phyloP scores from a whole-genome alignment of 805 yeast genomes.

The Suhomyces faveliae region DNA sequence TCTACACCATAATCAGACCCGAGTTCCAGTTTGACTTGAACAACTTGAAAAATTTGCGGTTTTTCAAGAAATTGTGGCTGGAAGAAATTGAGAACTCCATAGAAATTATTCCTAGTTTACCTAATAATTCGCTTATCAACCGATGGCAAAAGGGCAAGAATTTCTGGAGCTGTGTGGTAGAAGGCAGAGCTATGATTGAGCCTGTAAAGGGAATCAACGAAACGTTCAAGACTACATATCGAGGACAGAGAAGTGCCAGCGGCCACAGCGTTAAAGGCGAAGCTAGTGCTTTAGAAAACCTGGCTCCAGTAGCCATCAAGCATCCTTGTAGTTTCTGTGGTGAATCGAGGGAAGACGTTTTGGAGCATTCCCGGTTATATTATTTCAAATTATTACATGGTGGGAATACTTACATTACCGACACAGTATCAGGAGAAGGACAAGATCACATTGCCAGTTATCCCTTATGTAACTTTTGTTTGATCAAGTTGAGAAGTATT shows the following conservation, averaged over 20 bases:
- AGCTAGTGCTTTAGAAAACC: constrained; percentile 9
- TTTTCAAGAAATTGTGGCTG: constrained; percentile 60
- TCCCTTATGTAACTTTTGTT: constrained; percentile 80
- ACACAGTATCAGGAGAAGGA: constrained; percentile 17
- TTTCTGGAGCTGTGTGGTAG: constrained; percentile 66
- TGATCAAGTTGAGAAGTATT: constrained; percentile 71
- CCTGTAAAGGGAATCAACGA: constrained; percentile 86
- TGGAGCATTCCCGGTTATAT: constrained; percentile 78
- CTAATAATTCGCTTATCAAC: constrained; percentile 53
- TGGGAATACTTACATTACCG: constrained; percentile 6
- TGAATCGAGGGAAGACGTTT: constrained; percentile 64
- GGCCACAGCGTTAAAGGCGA: constrained; percentile 2
- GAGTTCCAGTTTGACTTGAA: constrained; percentile 37
- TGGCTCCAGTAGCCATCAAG: constrained; percentile 71
- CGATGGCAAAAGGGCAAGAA: constrained; percentile 45
- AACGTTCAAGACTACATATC: constrained; percentile 50
- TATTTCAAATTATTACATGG: constrained; percentile 51
- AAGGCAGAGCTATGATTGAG: constrained; percentile 78
- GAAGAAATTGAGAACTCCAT: constrained; percentile 70
- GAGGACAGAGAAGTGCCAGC: constrained; percentile 11
- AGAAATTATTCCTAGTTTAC: constrained; percentile 36
- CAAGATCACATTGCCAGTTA: constrained; percentile 42
- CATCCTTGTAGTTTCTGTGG: constrained; percentile 84
- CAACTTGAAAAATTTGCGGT: constrained; percentile 50
- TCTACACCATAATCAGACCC: constrained; percentile 31